Evolutionary conservation across 169 alveolate genomes (phyloP).

Genomic region (Plasmodium malariae): DNA sequence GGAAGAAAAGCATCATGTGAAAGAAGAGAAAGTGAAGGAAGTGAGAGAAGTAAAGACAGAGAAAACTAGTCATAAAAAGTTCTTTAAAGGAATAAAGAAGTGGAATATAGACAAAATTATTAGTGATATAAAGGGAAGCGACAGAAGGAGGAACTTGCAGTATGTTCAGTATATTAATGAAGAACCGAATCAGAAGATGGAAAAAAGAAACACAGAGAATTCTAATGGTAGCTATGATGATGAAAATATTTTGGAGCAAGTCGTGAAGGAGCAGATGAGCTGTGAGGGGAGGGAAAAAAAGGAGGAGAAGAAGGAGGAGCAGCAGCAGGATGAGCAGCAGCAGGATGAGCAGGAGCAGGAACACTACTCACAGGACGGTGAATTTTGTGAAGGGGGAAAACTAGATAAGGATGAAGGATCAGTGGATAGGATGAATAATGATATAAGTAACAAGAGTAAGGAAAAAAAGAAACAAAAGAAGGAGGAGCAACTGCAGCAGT

Average conservation of each 20-base stretch:
- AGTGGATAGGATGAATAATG: neutral
- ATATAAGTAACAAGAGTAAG: neutral
- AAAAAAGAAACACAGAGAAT: neutral
- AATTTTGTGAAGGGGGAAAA: neutral
- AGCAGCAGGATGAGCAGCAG: neutral
- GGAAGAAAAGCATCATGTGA: neutral
- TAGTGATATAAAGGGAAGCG: constrained; percentile 16
- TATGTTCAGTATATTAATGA: neutral
- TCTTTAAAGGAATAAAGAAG: constrained; percentile 11
- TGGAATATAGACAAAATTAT: constrained; percentile 33
- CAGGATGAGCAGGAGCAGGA: neutral
- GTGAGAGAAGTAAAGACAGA: neutral
- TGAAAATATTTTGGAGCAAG: neutral
- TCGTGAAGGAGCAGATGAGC: neutral
- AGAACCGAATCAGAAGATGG: neutral
- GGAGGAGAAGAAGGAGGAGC: neutral
- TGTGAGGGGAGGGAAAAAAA: constrained; percentile 6
- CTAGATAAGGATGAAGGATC: neutral
- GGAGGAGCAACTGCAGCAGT: neutral
- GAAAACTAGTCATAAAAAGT: neutral
- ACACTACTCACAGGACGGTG: neutral
- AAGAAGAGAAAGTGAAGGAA: neutral
- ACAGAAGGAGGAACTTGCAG: neutral
- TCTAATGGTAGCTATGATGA: neutral
- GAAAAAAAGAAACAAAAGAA: neutral